A percentile compares a stretch with the other conserved stretches of the same genome.
phyloP scores from a whole-genome alignment of 257 asterid genomes.

The Plantago major region DNA sequence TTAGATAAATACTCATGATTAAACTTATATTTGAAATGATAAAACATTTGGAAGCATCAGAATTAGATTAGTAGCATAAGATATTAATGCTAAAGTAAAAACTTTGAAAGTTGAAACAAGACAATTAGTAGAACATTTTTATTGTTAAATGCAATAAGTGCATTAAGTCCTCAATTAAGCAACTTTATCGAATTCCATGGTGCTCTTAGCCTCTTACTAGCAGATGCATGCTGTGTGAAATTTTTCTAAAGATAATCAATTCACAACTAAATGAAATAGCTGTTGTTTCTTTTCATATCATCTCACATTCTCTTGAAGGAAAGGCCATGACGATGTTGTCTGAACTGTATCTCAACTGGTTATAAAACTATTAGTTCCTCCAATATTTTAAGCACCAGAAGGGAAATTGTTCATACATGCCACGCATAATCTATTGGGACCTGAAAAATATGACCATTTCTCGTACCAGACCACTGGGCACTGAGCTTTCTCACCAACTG shows the following conservation, averaged over 20 bases:
- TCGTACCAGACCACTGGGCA: slow-evolving; percentile 5
- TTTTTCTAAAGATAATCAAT: not conserved
- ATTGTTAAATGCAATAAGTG: too few relatives aligned
- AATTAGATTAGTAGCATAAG: too few relatives aligned
- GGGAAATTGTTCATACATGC: not conserved
- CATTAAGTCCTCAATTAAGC: not conserved
- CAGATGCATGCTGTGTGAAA: not conserved
- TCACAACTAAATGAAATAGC: not conserved
- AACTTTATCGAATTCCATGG: not conserved
- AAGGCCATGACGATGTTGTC: not conserved
- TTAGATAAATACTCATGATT: too few relatives aligned
- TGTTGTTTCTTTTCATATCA: too few relatives aligned
- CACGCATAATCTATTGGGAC: slow-evolving; percentile 8
- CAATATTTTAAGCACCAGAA: not conserved
- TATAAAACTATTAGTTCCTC: not conserved
- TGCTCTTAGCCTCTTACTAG: slow-evolving; percentile 4
- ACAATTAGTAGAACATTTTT: too few relatives aligned
- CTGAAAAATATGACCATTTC: not conserved
- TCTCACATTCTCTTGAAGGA: not conserved
- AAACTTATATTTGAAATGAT: too few relatives aligned
- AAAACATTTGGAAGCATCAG: too few relatives aligned
- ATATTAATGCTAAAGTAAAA: too few relatives aligned
- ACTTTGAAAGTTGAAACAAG: too few relatives aligned
- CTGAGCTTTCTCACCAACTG: slow-evolving; percentile 9
- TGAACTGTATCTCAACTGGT: not conserved